Conservation (phyloP, 73 alveolate genomes). For the Blepharisma stoltei region DNA sequence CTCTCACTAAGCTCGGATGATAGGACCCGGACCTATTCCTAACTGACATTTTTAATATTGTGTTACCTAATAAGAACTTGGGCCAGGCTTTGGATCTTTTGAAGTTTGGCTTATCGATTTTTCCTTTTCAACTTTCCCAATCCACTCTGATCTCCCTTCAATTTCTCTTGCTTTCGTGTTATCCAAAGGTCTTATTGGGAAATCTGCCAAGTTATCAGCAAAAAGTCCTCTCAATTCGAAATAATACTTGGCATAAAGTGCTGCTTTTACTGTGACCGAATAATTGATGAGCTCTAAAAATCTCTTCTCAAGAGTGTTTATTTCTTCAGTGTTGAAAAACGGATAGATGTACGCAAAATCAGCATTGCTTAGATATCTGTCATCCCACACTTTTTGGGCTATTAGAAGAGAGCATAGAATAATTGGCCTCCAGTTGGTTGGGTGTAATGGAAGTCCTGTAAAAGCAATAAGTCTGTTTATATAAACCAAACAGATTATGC, state of each 20-base stretch:
- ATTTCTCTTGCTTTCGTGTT: slow-evolving; percentile 47
- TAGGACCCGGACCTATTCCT: no score
- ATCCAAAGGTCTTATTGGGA: slow-evolving; percentile 64
- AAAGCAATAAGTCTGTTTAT: slow-evolving; percentile 95
- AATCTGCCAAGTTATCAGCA: slow-evolving; percentile 77
- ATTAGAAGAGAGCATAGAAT: slow-evolving; percentile 87
- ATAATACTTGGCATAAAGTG: slow-evolving; percentile 95
- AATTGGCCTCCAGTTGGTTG: slow-evolving; percentile 98
- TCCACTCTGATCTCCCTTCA: slow-evolving; percentile 38
- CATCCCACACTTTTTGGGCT: slow-evolving; percentile 99
- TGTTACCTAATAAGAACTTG: no score
- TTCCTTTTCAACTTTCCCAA: slow-evolving; percentile 22
- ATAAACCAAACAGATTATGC: slow-evolving; percentile 94
- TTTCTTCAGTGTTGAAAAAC: slow-evolving; percentile 93
- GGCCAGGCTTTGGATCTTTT: no score
- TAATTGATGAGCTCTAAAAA: slow-evolving; percentile 90
- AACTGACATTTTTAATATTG: no score
- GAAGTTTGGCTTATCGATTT: slow-evolving; percentile 8
- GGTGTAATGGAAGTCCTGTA: slow-evolving; percentile 92
- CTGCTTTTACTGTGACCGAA: slow-evolving; percentile 87
- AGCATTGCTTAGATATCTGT: slow-evolving; percentile 89
- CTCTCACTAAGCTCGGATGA: no score
- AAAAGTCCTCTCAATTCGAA: slow-evolving; percentile 93
- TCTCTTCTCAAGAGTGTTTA: slow-evolving; percentile 90
- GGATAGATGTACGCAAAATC: slow-evolving; percentile 98